Evolutionary conservation across 805 yeast species (phyloP).

Genomic region (Wickerhamomyces ciferrii): DNA sequence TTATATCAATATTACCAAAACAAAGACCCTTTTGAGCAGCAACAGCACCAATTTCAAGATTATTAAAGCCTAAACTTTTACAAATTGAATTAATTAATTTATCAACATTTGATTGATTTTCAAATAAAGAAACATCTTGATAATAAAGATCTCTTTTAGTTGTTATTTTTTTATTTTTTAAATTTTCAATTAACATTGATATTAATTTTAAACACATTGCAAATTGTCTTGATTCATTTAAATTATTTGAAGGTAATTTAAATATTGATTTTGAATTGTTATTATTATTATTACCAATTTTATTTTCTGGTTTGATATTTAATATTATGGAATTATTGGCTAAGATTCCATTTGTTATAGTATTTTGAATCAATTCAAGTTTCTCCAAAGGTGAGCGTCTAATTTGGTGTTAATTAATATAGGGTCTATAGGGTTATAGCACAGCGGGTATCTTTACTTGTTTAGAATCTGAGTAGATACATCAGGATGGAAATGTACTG

Average conservation of each 20-base stretch:
- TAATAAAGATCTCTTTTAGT: slow-evolving; percentile 60
- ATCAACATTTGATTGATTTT: slow-evolving; percentile 38
- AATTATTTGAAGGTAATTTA: slow-evolving; percentile 11
- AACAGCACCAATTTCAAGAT: slow-evolving; percentile 39
- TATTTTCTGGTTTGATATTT: not conserved
- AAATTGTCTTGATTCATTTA: slow-evolving; percentile 1
- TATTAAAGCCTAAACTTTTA: slow-evolving; percentile 31
- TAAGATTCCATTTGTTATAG: slow-evolving; percentile 4
- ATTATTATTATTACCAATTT: too few species aligned
- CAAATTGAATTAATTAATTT: slow-evolving; percentile 33
- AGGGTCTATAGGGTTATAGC: not conserved
- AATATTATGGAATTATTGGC: not conserved
- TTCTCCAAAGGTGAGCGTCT: slow-evolving; percentile 7
- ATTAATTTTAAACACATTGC: slow-evolving; percentile 8
- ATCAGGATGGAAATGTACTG: not conserved
- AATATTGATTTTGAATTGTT: not conserved
- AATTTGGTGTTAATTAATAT: not conserved
- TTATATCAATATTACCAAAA: slow-evolving; percentile 27
- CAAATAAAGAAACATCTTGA: slow-evolving; percentile 50
- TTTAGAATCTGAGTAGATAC: not conserved
- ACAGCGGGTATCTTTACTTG: not conserved
- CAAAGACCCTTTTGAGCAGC: slow-evolving; percentile 63
- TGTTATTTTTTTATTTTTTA: slow-evolving; percentile 6
- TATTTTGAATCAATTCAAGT: not conserved
- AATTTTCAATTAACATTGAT: slow-evolving; percentile 12